Conservation (phyloP, 495 filamentous ascomycete genomes). For the Evernia prunastri region DNA sequence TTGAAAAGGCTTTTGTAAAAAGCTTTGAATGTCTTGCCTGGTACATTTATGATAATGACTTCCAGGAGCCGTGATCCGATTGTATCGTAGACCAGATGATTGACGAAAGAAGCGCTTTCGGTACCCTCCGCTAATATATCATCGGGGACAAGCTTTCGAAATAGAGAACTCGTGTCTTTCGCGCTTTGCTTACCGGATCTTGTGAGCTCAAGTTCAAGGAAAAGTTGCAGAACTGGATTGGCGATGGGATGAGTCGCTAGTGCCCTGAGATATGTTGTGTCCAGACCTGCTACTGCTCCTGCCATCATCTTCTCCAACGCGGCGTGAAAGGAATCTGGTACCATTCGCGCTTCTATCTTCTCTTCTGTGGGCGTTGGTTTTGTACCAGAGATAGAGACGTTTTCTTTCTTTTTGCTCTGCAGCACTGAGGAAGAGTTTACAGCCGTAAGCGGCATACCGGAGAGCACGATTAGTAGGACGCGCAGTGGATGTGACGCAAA, state of each 20-base stretch:
- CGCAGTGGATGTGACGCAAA: conserved; percentile 90
- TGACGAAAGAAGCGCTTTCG: conserved; percentile 64
- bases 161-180: conserved; percentile 53
- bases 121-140: conserved; percentile 52
- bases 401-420: conserved; percentile 85
- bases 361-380: conserved; percentile 25
- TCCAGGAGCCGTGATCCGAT: conserved; percentile 87
- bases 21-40: conserved; percentile 82
- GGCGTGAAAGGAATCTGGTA: conserved; percentile 69
- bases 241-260: conserved; percentile 81
- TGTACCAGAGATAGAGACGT: conserved; percentile 48
- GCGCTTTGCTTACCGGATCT: conserved; percentile 58
- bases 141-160: conserved; percentile 57
- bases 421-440: conserved; percentile 60
- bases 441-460: conserved; percentile 67
- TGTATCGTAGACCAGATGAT: conserved; percentile 77
- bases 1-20: conserved; percentile 69
- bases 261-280: conserved; percentile 65
- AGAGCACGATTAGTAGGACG: conserved; percentile 75
- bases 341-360: conserved; percentile 39
- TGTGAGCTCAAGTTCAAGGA: conserved; percentile 75
- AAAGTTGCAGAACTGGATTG: conserved; percentile 80
- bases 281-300: conserved; percentile 62
- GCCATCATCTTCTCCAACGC: conserved; percentile 72
- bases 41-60: conserved; percentile 68